Evolutionary conservation across 768 basidiomycete species (phyloP).

Genomic region (Leccinum boreale): DNA sequence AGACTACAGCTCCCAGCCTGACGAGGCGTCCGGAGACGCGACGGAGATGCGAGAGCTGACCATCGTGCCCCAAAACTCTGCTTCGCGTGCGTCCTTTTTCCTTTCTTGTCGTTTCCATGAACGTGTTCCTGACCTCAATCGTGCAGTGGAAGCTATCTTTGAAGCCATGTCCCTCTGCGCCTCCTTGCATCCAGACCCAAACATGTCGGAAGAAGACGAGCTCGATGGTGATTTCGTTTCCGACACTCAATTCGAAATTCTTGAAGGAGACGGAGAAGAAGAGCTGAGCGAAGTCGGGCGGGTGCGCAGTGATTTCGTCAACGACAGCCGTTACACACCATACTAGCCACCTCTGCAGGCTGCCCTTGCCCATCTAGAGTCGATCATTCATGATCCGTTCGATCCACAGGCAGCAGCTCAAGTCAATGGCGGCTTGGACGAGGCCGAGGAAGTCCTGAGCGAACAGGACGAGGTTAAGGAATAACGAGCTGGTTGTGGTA

Average conservation of each 20-base stretch:
- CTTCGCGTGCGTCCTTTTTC: slow-evolving; percentile 53
- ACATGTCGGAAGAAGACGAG: slow-evolving; percentile 40
- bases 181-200: slow-evolving; percentile 75
- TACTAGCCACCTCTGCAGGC: slow-evolving; percentile 78
- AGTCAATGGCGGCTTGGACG: slow-evolving; percentile 16
- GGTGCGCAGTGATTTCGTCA: slow-evolving; percentile 89
- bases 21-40: slow-evolving; percentile 33
- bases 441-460: slow-evolving; percentile 13
- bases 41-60: slow-evolving; percentile 75
- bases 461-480: slow-evolving; percentile 12
- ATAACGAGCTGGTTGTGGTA: neutral
- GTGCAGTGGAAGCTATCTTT: slow-evolving; percentile 77
- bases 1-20: slow-evolving; percentile 32
- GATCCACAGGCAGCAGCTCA: slow-evolving; percentile 1
- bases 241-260: slow-evolving; percentile 43
- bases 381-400: slow-evolving; percentile 65
- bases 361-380: slow-evolving; percentile 78
- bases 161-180: slow-evolving; percentile 84
- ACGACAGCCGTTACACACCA: slow-evolving; percentile 74
- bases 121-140: neutral
- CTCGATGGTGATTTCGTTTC: slow-evolving; percentile 57
- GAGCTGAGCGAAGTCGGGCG: slow-evolving; percentile 86
- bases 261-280: slow-evolving; percentile 55
- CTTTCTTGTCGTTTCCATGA: neutral
- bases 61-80: slow-evolving; percentile 60